phyloP scores from a whole-genome alignment of 768 basidiomycete species.

The Phaeotremella fagi region DNA sequence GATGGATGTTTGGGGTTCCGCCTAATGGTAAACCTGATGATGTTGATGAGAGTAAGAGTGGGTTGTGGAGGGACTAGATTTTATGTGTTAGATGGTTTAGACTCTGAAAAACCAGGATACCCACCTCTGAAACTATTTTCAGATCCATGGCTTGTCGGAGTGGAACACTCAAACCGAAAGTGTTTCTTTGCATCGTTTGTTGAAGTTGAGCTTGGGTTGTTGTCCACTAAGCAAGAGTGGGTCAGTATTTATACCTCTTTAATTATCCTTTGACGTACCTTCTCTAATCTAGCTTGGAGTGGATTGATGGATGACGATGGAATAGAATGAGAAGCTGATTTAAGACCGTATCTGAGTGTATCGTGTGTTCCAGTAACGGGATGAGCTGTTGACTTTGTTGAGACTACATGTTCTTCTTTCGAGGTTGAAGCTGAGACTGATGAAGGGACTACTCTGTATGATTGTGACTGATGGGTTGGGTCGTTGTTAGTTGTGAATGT shows the following conservation, averaged over 20 bases:
- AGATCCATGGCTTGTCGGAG: slow-evolving; percentile 91
- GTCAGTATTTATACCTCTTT: neutral
- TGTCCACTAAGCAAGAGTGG: slow-evolving; percentile 66
- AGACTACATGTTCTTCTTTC: slow-evolving; percentile 27
- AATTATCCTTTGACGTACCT: slow-evolving; percentile 52
- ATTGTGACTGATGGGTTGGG: slow-evolving; percentile 7
- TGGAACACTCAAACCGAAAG: slow-evolving; percentile 82
- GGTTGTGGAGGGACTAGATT: slow-evolving; percentile 39
- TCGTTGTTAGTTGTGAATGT: no score
- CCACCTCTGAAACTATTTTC: slow-evolving; percentile 70
- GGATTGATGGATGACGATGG: slow-evolving; percentile 55
- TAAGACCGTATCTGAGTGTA: slow-evolving; percentile 75
- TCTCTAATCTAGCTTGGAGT: slow-evolving; percentile 68
- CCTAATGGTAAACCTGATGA: slow-evolving; percentile 40
- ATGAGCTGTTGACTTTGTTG: slow-evolving; percentile 42
- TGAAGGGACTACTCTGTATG: slow-evolving; percentile 24
- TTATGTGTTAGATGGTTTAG: slow-evolving; percentile 1
- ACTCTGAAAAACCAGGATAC: slow-evolving; percentile 37
- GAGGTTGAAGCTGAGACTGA: slow-evolving; percentile 29
- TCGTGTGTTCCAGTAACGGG: slow-evolving; percentile 76
- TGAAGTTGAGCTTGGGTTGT: slow-evolving; percentile 83
- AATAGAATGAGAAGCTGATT: slow-evolving; percentile 71
- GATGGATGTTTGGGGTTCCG: slow-evolving; percentile 64
- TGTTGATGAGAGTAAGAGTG: slow-evolving; percentile 30
- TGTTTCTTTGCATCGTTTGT: slow-evolving; percentile 74